Evolutionary conservation across 345 rosid species (phyloP).

Genomic region (Raphanus raphanistrum): DNA sequence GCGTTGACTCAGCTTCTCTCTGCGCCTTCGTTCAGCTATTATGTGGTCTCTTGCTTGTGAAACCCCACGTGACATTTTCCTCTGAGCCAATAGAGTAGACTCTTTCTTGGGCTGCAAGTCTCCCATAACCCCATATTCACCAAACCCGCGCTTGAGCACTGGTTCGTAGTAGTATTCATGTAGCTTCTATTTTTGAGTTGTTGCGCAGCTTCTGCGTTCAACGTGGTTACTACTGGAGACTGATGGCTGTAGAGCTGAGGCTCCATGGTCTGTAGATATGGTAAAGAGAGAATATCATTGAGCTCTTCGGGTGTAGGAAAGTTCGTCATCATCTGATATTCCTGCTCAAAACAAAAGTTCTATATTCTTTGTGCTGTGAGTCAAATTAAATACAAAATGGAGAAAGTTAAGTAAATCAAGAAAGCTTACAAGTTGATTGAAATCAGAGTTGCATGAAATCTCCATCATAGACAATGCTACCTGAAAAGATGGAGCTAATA

Average conservation of each 20-base stretch:
- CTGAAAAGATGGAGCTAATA: background rate
- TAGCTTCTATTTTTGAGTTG: constrained; percentile 2
- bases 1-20: constrained; percentile 30
- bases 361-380: background rate
- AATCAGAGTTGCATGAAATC: constrained; percentile 18
- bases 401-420: background rate
- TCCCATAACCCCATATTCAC: background rate
- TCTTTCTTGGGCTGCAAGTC: constrained; percentile 15
- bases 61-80: constrained; percentile 12
- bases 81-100: background rate
- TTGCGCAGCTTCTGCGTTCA: background rate
- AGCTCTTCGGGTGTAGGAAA: constrained; percentile 16
- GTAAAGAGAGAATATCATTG: background rate
- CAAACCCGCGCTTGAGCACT: constrained; percentile 8
- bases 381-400: background rate
- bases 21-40: constrained; percentile 21
- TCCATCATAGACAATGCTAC: constrained; percentile 5
- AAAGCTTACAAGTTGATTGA: constrained; percentile 21
- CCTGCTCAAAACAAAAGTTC: background rate
- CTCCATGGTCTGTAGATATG: background rate
- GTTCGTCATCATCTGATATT: constrained; percentile 21
- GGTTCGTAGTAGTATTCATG: background rate
- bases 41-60: constrained; percentile 30
- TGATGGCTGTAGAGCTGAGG: background rate
- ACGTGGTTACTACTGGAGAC: constrained; percentile 9